phyloP scores from a whole-genome alignment of 169 alveolate genomes.

The Cryptosporidium sp. region DNA sequence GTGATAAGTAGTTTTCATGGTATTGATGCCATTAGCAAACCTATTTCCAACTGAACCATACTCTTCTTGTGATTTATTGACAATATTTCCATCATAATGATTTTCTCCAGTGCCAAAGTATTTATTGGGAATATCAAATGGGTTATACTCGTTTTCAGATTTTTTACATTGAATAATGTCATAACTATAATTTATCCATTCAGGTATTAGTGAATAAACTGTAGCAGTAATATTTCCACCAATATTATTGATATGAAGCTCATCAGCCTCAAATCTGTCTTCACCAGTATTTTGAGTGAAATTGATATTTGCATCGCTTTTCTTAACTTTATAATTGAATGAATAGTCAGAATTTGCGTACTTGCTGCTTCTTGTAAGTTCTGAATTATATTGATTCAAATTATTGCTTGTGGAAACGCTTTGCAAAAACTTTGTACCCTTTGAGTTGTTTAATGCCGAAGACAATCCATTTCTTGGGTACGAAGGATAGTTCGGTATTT shows the following conservation, averaged over 20 bases:
- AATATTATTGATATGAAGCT: background rate
- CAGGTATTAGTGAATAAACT: constrained; percentile 19
- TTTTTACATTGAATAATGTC: background rate
- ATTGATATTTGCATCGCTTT: background rate
- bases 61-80: background rate
- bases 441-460: background rate
- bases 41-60: background rate
- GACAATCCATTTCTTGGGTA: constrained; percentile 1
- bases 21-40: background rate
- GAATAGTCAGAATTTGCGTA: background rate
- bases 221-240: background rate
- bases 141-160: background rate
- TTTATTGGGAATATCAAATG: background rate
- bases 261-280: background rate
- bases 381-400: constrained; percentile 1
- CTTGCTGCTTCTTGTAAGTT: background rate
- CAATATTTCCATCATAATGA: background rate
- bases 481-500: constrained; percentile 8
- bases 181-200: background rate
- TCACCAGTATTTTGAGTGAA: background rate
- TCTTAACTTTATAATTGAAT: background rate
- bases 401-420: background rate
- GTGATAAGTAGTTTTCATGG: background rate
- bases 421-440: background rate
- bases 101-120: background rate